A percentile compares a stretch with the other conserved stretches of the same genome.
These are phyloP conservation scores for Thielaviopsis cerberus DNA, from an alignment of 2,329 filamentous ascomycete genomes.

Conservation along the genomic window DNA sequence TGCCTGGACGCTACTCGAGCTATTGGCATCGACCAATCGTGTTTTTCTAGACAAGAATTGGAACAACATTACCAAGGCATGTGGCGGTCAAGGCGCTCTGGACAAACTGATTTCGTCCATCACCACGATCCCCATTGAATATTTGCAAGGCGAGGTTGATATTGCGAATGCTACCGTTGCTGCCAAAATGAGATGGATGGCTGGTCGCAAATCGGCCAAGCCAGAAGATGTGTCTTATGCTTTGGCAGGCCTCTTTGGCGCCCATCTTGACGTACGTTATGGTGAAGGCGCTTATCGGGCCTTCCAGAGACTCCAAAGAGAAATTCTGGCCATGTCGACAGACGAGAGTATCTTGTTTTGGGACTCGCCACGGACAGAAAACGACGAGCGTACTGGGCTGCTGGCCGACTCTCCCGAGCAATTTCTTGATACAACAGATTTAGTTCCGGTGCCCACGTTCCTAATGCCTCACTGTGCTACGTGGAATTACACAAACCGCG, in stretches of 20 bases:
- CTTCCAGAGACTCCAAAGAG: conserved; percentile 17
- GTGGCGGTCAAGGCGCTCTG: background rate
- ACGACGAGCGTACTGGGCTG: conserved; percentile 6
- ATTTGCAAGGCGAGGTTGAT: background rate
- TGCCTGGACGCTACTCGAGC: conserved; percentile 13
- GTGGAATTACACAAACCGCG: conserved; percentile 10
- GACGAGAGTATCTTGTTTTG: conserved; percentile 18
- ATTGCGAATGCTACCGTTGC: conserved; percentile 12
- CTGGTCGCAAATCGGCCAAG: conserved; percentile 15
- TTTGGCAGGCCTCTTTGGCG: conserved; percentile 18
- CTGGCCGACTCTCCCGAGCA: conserved; percentile 9
- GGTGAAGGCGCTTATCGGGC: conserved; percentile 17
- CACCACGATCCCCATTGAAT: conserved; percentile 1
- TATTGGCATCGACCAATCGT: conserved; percentile 8
- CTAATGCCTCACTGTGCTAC: conserved; percentile 9
- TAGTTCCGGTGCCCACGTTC: conserved; percentile 4
- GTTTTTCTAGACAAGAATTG: conserved; percentile 11
- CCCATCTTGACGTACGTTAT: conserved; percentile 19
- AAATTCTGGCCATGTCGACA: conserved; percentile 16
- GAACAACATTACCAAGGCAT: conserved; percentile 6
- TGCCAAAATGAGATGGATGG: conserved; percentile 19
- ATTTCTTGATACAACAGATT: conserved; percentile 3
- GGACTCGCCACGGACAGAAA: conserved; percentile 9
- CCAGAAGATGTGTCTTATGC: conserved; percentile 18
- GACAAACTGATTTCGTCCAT: background rate